Conservation (phyloP, 345 rosid species). For the Kandelia obovata region DNA sequence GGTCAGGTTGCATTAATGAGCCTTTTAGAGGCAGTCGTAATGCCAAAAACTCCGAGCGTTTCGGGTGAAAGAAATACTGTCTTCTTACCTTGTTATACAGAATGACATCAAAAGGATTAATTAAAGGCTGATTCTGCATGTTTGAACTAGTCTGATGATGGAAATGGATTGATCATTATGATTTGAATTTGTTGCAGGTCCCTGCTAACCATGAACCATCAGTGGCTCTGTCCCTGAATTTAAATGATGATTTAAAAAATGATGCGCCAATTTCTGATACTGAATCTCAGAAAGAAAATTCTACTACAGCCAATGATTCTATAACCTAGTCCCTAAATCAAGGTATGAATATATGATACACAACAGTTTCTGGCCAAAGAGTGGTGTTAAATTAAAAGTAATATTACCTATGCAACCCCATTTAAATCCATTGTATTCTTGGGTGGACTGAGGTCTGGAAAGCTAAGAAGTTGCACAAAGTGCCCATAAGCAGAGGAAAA, state of each 20-base stretch:
- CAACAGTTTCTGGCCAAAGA: too few relatives aligned
- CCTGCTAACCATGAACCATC: slow-evolving; percentile 27
- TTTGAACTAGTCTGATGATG: not conserved
- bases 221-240: slow-evolving; percentile 27
- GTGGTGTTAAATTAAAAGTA: too few relatives aligned
- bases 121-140: not conserved
- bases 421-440: too few relatives aligned
- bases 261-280: slow-evolving; percentile 23
- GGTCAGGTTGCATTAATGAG: too few relatives aligned
- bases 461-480: too few relatives aligned
- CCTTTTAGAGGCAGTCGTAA: too few relatives aligned
- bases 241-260: slow-evolving; percentile 31
- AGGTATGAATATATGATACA: slow-evolving; percentile 30
- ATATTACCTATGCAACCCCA: too few relatives aligned
- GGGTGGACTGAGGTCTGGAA: too few relatives aligned
- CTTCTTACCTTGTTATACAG: not conserved
- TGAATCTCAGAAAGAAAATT: slow-evolving; percentile 27
- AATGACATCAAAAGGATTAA: too few relatives aligned
- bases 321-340: slow-evolving; percentile 24
- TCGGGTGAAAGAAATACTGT: not conserved
- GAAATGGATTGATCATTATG: not conserved
- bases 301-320: slow-evolving; percentile 16
- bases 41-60: too few relatives aligned
- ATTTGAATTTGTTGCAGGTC: slow-evolving; percentile 28
- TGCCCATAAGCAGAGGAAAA: too few relatives aligned